Evolutionary conservation across 371 early-diverging fungal genomes (phyloP).

Genomic region (Saksenaea oblongispora): DNA sequence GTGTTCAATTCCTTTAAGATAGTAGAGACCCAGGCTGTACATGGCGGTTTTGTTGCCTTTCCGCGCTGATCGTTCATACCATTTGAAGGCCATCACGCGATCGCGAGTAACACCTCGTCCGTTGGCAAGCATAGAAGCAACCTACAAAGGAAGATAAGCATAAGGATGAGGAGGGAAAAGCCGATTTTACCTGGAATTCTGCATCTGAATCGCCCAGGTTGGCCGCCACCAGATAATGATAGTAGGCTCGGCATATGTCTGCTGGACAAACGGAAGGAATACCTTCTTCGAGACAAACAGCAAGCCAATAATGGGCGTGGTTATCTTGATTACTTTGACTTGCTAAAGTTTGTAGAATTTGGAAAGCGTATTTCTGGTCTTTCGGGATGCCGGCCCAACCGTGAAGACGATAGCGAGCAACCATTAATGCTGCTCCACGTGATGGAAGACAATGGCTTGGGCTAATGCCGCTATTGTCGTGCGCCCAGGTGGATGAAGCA

Average conservation of each 20-base stretch:
- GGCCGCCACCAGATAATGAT: conserved; percentile 25
- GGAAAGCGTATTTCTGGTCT: conserved; percentile 21
- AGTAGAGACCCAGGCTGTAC: conserved; percentile 40
- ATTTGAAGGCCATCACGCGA: conserved; percentile 37
- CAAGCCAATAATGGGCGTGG: conserved; percentile 31
- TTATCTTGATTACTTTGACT: conserved; percentile 6
- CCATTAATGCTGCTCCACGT: conserved; percentile 24
- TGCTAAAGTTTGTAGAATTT: conserved; percentile 14
- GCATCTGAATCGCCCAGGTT: conserved; percentile 25
- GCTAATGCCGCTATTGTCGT: not conserved
- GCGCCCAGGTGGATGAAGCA: conserved; percentile 12
- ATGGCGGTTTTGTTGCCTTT: conserved; percentile 38
- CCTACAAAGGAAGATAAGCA: conserved; percentile 7
- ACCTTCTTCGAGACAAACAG: conserved; percentile 36
- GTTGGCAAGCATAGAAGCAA: conserved; percentile 37
- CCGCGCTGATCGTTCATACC: conserved; percentile 53
- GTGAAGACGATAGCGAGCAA: conserved; percentile 32
- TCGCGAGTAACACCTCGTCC: conserved; percentile 46
- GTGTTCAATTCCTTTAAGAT: conserved; percentile 42
- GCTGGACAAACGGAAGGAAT: conserved; percentile 14
- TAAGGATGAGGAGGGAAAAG: not conserved
- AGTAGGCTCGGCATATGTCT: conserved; percentile 20
- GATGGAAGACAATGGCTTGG: not conserved
- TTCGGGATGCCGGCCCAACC: conserved; percentile 28
- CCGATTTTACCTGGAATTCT: conserved; percentile 27